These are phyloP conservation scores for Solanum pinnatisectum DNA, from an alignment of 257 asterid genomes.

Conservation along the genomic window DNA sequence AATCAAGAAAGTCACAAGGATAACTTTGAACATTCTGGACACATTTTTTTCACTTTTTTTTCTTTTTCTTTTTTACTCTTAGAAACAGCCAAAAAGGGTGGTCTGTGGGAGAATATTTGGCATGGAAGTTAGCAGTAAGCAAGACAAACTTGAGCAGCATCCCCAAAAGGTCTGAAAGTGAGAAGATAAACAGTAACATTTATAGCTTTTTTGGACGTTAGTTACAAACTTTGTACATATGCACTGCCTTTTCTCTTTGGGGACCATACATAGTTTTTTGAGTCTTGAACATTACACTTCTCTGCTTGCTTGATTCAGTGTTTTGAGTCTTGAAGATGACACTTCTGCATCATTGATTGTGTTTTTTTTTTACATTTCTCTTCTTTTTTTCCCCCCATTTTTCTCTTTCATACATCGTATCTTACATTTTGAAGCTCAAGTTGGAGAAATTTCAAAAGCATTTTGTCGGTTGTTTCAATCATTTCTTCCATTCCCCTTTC, in stretches of 20 bases:
- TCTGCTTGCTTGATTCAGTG: not conserved
- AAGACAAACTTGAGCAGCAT: conserved; percentile 16
- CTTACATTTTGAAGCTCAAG: not conserved
- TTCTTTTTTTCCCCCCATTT: not conserved
- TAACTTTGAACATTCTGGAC: not conserved
- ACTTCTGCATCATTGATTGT: not conserved
- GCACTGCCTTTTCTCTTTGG: not conserved
- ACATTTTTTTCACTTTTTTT: not conserved
- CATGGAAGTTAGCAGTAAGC: conserved; percentile 27
- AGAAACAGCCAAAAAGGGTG: conserved; percentile 18
- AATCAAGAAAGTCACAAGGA: conserved; percentile 4
- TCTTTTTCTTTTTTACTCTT: not conserved
- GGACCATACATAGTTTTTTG: conserved; percentile 2
- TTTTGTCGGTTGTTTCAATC: not conserved
- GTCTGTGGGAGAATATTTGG: conserved; percentile 17
- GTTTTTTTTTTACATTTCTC: not conserved
- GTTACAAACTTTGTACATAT: not conserved
- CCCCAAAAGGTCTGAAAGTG: not conserved
- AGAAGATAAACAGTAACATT: not conserved
- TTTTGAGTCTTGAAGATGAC: not conserved
- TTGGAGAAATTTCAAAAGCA: not conserved
- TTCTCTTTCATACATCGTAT: not conserved
- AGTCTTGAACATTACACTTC: not conserved
- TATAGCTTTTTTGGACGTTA: not conserved
- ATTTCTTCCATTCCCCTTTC: not conserved